Evolutionary conservation across 805 yeast species (phyloP), one percentile per base, ranked within the genome.

Genomic region (Saccharomyces mikatae): DNA sequence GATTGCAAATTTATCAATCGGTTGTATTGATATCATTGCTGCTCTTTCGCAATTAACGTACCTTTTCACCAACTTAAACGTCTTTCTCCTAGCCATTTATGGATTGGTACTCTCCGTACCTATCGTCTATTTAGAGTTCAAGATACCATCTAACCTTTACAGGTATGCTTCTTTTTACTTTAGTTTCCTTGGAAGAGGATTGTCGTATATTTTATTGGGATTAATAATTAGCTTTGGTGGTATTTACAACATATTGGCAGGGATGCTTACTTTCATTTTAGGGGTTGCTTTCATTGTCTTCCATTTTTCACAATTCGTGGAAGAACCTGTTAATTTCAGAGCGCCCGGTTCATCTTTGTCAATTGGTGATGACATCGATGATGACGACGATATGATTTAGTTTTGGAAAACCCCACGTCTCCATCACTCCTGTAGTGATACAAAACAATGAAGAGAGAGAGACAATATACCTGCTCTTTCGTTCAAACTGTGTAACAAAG

Each of bases 271-370:
- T n/a, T 77, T 81, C 44, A 46, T 81, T 2, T 69, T 82, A 26
- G 96, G 96, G 29, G 65, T 81, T 24, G 79, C 71, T 2, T 89
- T 76, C 69, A 66, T 78, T 50, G 80, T 71, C 0, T 76, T 89
- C 63, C 94, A 89, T 69, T 84, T 86, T 51, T 70, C 87, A 28
- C 89, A 91, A 21, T 80, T 86, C 56, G 74, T 88, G 46, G 84
- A 87, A 52, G 86, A 90, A 29, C 97, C 96, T 21, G 86, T 80
- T 54, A 88, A 86, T 71, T 88, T 89, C 87, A 86, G 79, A 63
- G 72, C 77, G 41, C 83, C 75, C 47, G 75, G 76, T n/a, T 75
- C 68, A 44, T 68, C 71, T 6, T 55, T 73, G 17, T 60, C 69
- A 17, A 67, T 69, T 21, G 68, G 67, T 32, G 75, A 71, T 22